Percentiles rank a stretch among this genome's conserved stretches.
Conservation (phyloP, 371 early-diverging fungal species). For the Lichtheimia hyalospora region DNA sequence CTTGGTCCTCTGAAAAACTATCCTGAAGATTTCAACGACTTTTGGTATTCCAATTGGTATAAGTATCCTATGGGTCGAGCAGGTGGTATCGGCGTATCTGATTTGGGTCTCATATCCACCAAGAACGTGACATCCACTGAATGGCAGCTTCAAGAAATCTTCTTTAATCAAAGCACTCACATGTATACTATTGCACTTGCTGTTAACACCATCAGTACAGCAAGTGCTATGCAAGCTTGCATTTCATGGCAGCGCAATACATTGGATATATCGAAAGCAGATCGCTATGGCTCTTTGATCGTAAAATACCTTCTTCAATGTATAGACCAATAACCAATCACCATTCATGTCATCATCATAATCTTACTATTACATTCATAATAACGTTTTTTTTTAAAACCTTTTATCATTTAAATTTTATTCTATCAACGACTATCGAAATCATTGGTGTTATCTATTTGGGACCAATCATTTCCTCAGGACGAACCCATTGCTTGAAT, state of each 20-base stretch:
- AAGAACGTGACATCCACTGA: background rate
- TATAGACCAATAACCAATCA: background rate
- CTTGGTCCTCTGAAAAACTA: slow-evolving; percentile 18
- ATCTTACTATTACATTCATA: too few relatives aligned
- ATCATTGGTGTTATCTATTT: slow-evolving; percentile 1
- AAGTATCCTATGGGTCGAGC: slow-evolving; percentile 22
- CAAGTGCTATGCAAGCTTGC: slow-evolving; percentile 18
- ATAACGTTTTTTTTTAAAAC: too few relatives aligned
- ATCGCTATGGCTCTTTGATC: slow-evolving; percentile 1
- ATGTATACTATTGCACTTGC: slow-evolving; percentile 20
- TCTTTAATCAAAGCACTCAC: slow-evolving; percentile 40
- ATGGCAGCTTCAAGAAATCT: slow-evolving; percentile 10
- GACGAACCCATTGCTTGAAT: slow-evolving; percentile 90
- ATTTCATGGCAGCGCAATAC: slow-evolving; percentile 36
- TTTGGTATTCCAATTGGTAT: slow-evolving; percentile 16
- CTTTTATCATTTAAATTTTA: too few relatives aligned
- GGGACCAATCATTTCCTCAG: slow-evolving; percentile 87
- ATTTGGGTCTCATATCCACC: slow-evolving; percentile 27
- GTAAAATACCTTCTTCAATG: background rate
- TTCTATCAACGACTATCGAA: too few relatives aligned
- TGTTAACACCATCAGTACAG: slow-evolving; percentile 23
- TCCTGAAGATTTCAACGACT: slow-evolving; percentile 30
- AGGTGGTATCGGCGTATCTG: slow-evolving; percentile 45
- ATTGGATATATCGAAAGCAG: slow-evolving; percentile 11
- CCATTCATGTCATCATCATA: too few relatives aligned